These are phyloP conservation scores for Cytospora leucostoma DNA, from an alignment of 2,329 filamentous ascomycete genomes.

Conservation along the genomic window DNA sequence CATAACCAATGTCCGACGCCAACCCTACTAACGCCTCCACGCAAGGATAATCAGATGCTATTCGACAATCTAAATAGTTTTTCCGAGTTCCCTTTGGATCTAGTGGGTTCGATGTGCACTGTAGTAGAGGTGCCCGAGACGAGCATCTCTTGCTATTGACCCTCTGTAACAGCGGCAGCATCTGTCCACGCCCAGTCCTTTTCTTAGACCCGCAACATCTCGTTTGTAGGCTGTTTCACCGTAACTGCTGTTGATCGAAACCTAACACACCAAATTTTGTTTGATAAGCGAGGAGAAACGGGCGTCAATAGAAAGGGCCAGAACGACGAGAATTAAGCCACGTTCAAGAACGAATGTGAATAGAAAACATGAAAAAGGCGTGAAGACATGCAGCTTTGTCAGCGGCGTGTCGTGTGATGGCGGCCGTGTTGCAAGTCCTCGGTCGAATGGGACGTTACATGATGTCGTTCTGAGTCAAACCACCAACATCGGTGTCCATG, in stretches of 20 bases:
- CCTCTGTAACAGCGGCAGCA: constrained; percentile 23
- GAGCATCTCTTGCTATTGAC: constrained; percentile 28
- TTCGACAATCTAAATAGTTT: constrained; percentile 46
- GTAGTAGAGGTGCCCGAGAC: no score
- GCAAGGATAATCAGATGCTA: constrained; percentile 44
- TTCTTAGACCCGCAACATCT: constrained; percentile 1
- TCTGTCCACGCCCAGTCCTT: constrained; percentile 11
- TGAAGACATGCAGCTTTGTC: not conserved
- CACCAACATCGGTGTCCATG: constrained; percentile 80
- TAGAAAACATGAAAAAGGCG: constrained; percentile 4
- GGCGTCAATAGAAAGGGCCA: constrained; percentile 1
- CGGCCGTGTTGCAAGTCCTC: not conserved
- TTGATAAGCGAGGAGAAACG: constrained; percentile 1
- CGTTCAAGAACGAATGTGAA: constrained; percentile 16
- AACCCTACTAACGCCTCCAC: constrained; percentile 36
- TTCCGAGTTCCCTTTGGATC: constrained; percentile 34
- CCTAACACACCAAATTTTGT: constrained; percentile 6
- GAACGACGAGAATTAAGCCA: constrained; percentile 17
- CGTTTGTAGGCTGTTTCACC: constrained; percentile 1
- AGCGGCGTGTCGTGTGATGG: not conserved
- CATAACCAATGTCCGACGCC: constrained; percentile 29
- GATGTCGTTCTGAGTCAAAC: constrained; percentile 95
- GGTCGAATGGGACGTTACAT: constrained; percentile 59
- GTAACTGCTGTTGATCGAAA: constrained; percentile 4
- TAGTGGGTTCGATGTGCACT: not conserved